Evolutionary conservation across 306 rosid species (phyloP).

Genomic region (Dryas drummondii): DNA sequence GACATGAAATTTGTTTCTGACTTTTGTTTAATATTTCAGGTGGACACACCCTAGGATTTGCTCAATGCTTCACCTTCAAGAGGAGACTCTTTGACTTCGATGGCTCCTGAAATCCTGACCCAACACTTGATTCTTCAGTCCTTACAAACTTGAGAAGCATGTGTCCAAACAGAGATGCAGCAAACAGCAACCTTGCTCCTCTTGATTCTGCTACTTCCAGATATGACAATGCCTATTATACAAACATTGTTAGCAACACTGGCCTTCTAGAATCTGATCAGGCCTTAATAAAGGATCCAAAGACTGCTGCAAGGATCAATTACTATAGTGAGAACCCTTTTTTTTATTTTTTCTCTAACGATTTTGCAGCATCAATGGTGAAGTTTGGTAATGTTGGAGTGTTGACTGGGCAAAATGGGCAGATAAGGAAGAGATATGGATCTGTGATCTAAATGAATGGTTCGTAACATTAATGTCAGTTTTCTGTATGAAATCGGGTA

Average conservation of each 20-base stretch:
- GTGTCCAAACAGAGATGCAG: conserved; percentile 49
- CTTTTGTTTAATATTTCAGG: conserved; percentile 28
- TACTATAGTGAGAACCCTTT: conserved; percentile 37
- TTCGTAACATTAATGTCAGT: neutral
- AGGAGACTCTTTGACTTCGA: conserved; percentile 55
- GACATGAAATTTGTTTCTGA: neutral
- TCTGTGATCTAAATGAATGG: conserved; percentile 37
- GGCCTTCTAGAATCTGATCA: conserved; percentile 69
- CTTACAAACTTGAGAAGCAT: conserved; percentile 37
- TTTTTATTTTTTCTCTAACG: conserved; percentile 46
- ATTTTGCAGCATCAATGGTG: conserved; percentile 61
- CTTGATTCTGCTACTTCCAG: conserved; percentile 38
- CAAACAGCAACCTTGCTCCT: conserved; percentile 54
- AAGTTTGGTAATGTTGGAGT: conserved; percentile 58
- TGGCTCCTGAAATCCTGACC: conserved; percentile 65
- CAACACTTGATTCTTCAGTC: conserved; percentile 35
- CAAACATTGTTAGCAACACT: conserved; percentile 29
- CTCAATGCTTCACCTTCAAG: conserved; percentile 63
- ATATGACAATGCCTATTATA: conserved; percentile 58
- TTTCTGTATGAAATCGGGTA: neutral
- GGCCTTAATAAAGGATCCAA: conserved; percentile 40
- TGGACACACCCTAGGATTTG: conserved; percentile 72
- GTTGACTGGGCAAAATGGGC: conserved; percentile 48
- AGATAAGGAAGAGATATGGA: conserved; percentile 57
- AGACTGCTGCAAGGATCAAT: conserved; percentile 36